phyloP scores from a whole-genome alignment of 208 protist genomes.

The Crithidia bombi region DNA sequence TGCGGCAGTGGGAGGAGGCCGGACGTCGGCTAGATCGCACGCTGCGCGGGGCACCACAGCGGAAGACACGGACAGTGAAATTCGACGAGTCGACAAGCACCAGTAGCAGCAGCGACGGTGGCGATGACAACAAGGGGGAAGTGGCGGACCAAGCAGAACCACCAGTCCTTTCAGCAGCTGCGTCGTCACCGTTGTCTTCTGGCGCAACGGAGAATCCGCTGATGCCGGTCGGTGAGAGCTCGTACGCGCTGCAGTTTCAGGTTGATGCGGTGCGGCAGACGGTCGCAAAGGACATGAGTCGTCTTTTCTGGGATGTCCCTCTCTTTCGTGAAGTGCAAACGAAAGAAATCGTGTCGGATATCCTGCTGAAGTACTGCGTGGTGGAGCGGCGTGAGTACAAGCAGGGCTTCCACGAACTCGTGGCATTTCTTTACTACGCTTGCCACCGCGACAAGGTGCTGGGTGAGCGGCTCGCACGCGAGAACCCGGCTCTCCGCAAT shows the following conservation, averaged over 20 bases:
- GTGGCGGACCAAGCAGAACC: too few relatives aligned
- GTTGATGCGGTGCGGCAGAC: constrained; percentile 43
- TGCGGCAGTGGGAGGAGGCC: constrained; percentile 23
- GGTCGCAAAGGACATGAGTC: constrained; percentile 64
- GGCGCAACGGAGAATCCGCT: constrained; percentile 62
- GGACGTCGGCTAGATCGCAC: constrained; percentile 19
- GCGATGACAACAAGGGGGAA: neutral
- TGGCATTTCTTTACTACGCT: constrained; percentile 80
- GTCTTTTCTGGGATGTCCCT: constrained; percentile 70
- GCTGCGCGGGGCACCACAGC: constrained; percentile 15
- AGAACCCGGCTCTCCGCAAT: constrained; percentile 18
- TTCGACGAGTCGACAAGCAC: constrained; percentile 38
- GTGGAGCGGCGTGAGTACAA: constrained; percentile 64
- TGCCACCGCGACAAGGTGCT: constrained; percentile 43
- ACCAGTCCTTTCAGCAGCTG: neutral
- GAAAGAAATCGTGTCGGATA: constrained; percentile 43
- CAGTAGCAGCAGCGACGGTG: constrained; percentile 16
- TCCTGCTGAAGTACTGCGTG: constrained; percentile 73
- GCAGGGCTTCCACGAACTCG: constrained; percentile 93
- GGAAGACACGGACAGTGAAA: constrained; percentile 14
- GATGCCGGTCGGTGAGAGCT: constrained; percentile 47
- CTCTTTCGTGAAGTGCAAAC: constrained; percentile 44
- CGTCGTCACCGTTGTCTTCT: neutral
- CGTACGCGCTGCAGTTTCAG: constrained; percentile 65
- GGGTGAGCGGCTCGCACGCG: constrained; percentile 14